Percentiles rank a stretch among this genome's conserved stretches.
phyloP scores from a whole-genome alignment of 768 basidiomycete genomes.

The Suillus americanus region DNA sequence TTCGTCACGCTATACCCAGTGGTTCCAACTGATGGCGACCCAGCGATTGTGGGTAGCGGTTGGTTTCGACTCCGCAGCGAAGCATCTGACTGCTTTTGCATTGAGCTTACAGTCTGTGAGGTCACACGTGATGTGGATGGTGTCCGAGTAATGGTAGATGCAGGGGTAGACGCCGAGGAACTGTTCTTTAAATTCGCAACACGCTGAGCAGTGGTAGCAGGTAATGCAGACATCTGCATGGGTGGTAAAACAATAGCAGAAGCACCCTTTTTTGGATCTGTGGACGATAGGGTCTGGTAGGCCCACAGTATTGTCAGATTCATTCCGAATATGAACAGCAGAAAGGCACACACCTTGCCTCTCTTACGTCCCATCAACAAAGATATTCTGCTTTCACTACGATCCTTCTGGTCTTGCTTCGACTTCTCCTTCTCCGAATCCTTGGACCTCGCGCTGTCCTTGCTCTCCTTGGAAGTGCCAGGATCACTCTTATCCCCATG shows the following conservation, averaged over 20 bases:
- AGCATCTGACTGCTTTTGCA: slow-evolving; percentile 85
- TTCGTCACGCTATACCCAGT: slow-evolving; percentile 50
- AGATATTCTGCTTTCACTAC: slow-evolving; percentile 88
- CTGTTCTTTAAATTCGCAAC: slow-evolving; percentile 77
- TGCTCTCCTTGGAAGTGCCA: slow-evolving; percentile 44
- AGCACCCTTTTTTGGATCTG: slow-evolving; percentile 74
- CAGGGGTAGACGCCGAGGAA: slow-evolving; percentile 42
- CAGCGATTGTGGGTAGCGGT: slow-evolving; percentile 83
- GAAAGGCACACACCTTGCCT: slow-evolving; percentile 71
- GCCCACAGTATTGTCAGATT: background rate
- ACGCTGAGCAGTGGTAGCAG: slow-evolving; percentile 78
- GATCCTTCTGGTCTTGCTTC: slow-evolving; percentile 79
- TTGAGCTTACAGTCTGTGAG: slow-evolving; percentile 82
- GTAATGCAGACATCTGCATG: slow-evolving; percentile 86
- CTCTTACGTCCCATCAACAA: slow-evolving; percentile 85
- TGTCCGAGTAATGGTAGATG: slow-evolving; percentile 40
- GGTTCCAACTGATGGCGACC: slow-evolving; percentile 85
- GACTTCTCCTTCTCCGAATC: slow-evolving; percentile 48
- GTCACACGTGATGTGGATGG: slow-evolving; percentile 61
- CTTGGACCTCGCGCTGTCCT: slow-evolving; percentile 46
- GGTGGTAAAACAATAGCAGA: slow-evolving; percentile 78
- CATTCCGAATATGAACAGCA: slow-evolving; percentile 3
- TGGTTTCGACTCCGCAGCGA: slow-evolving; percentile 75
- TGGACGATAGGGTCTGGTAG: slow-evolving; percentile 76
- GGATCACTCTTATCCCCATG: slow-evolving; percentile 53